Evolutionary conservation across 192 early-diverging fungal species (phyloP), one percentile per base, ranked within the genome.

Genomic region (Irineochytrium annulatum): DNA sequence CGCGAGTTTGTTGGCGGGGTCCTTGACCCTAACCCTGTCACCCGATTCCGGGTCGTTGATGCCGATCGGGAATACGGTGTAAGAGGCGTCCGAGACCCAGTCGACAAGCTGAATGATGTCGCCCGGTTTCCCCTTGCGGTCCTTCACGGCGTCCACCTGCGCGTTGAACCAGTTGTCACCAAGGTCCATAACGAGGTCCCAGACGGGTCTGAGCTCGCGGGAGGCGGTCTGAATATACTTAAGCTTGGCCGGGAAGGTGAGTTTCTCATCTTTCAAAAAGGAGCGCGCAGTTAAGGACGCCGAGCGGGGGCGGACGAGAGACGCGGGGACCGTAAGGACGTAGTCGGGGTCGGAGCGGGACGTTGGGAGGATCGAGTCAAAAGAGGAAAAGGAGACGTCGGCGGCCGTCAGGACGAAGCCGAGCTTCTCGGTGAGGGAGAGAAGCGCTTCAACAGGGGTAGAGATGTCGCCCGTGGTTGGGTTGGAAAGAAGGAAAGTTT

Each of bases 11-110:
- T 89, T 57, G 35, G 77, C 63, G 1, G 87, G 87, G 39, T 84
- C 74, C 59, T 67, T 59, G 22, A 86, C 68, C 13, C 77, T 58
- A 52, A 62, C 70, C 22, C 84, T 82, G 26, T 74, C 59, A 3
- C 87, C 85, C 26, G 85, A 84, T 0, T 63, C 19, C n/a, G 94
- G 94, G 67, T 94, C 92, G 62, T 91, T 84, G 3, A 76, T 64
- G 22, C 88, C 91, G 35, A 90, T 67, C 17, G 92, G 92, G 59
- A 78, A 91, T 31, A 97, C 86, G 44, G 84, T 86, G 80, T 87
- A 97, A 26, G 77, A 67, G 5, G 84, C 86, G 49, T 90, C 80
- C 11, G 83, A 66, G 13, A 90, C 87, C 92, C 92, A 97, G 77
- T 93, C 92, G 29, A 90, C 70, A n/a, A 97, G 70, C 26, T 79